phyloP scores from a whole-genome alignment of 495 filamentous ascomycete genomes.

The Penicillium angulare region DNA sequence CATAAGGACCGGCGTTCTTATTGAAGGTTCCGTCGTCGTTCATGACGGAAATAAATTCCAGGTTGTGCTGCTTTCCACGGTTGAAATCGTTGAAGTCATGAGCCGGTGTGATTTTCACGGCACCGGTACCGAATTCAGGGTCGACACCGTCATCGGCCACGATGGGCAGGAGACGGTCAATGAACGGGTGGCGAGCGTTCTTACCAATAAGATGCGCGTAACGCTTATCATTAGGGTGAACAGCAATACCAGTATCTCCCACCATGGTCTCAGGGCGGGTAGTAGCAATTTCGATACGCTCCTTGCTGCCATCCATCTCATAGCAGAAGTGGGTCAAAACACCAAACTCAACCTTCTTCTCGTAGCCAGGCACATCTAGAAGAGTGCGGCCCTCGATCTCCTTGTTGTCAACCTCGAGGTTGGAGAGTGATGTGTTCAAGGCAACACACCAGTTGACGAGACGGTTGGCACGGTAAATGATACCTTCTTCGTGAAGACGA shows the following conservation, averaged over 20 bases:
- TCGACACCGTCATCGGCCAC: constrained; percentile 71
- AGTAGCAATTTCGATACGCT: constrained; percentile 73
- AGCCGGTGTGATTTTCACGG: constrained; percentile 76
- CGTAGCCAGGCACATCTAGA: constrained; percentile 63
- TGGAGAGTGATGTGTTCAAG: constrained; percentile 72
- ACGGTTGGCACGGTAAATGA: constrained; percentile 73
- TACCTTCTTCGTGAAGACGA: constrained; percentile 68
- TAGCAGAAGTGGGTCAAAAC: constrained; percentile 70
- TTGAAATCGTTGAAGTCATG: constrained; percentile 79
- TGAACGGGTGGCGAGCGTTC: constrained; percentile 67
- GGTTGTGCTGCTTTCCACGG: constrained; percentile 65
- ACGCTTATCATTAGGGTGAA: constrained; percentile 69
- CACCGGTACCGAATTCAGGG: constrained; percentile 74
- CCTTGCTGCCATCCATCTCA: constrained; percentile 60
- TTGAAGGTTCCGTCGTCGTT: constrained; percentile 65
- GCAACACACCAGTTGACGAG: constrained; percentile 77
- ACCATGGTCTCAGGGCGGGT: constrained; percentile 82
- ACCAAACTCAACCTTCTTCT: constrained; percentile 71
- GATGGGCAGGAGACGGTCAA: constrained; percentile 64
- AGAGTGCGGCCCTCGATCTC: constrained; percentile 66
- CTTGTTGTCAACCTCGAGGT: constrained; percentile 74
- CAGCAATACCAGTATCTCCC: constrained; percentile 74
- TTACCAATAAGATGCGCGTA: constrained; percentile 68
- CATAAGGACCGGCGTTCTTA: constrained; percentile 58
- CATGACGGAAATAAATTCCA: constrained; percentile 50